Evolutionary conservation across 257 asterid genomes (phyloP), one percentile per base, ranked within the genome.

Genomic region (Ilex aquifolium): DNA sequence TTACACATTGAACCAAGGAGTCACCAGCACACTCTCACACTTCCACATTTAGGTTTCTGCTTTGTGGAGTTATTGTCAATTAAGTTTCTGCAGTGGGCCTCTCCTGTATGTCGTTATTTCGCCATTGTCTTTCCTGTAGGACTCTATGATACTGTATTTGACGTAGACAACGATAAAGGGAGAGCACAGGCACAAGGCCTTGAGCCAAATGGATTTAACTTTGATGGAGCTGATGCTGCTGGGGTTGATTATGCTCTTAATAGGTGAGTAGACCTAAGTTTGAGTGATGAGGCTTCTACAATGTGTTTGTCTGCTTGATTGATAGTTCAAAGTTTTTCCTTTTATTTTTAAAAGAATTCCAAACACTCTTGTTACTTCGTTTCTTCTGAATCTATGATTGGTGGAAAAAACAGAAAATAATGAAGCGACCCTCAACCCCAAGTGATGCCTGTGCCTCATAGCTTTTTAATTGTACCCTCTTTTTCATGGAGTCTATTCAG

Each of bases 181-280:
- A 77, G 97, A 83, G 97, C 99, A 53, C 71, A 77, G 70, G 85
- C 82, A 40, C 27, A 59, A 46, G 95, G 95, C 57, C 87, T 93
- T 69, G 91, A 88, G 69, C 89, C 99, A 30, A 93, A 93, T 71
- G 99, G 99, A 65, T 93, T 93, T 70, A 90, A 60, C 75, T 93
- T 93, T 64, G 97, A 93, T 52, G 97, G 97, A 56, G 97, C 97
- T 40, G 97, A 93, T 83, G 85, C 86, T 46, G 88, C 82, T 51
- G 99, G 99, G 29, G 92, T 93, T 46, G 99, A 93, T 79, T 87
- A 90, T 79, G 97, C 97, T 67, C 89, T 90, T 54, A 86, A 93
- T 69, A 86, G 99, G 99, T 88, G 78, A 71, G 70, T 61, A 49
- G 15, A 32, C 17, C 12, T 30, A n/a, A 13, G 17, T 11, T 53